A percentile compares a stretch with the other conserved stretches of the same genome.
These are phyloP conservation scores for Fomitopsis palustris DNA, from an alignment of 1,284 basidiomycete genomes.

Conservation along the genomic window DNA sequence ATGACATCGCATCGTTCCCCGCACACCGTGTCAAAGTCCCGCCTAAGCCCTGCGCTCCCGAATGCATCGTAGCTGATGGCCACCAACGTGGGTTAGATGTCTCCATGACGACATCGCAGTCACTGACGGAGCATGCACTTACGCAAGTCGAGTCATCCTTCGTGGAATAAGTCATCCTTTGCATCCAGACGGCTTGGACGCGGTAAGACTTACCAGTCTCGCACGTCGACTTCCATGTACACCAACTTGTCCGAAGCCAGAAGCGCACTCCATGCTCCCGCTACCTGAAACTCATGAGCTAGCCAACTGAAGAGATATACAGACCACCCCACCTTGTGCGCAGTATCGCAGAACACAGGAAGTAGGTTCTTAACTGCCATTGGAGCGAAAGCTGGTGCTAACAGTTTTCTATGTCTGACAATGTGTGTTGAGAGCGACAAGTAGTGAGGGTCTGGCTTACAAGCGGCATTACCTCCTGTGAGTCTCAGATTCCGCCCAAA, in stretches of 20 bases:
- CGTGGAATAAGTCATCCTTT: too few species aligned
- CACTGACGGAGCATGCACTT: too few species aligned
- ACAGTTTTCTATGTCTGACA: constrained; percentile 37
- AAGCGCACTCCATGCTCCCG: constrained; percentile 28
- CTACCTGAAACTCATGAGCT: too few species aligned
- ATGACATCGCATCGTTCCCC: constrained; percentile 30
- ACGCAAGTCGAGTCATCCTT: too few species aligned
- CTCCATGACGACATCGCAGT: constrained; percentile 12
- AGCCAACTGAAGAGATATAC: too few species aligned
- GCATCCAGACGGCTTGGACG: constrained; percentile 22
- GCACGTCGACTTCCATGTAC: too few species aligned
- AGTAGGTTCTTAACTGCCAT: constrained; percentile 34
- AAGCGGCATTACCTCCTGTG: constrained; percentile 32
- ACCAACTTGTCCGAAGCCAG: constrained; percentile 44
- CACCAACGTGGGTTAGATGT: not conserved
- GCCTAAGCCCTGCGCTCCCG: constrained; percentile 4
- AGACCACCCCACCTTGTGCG: constrained; percentile 39
- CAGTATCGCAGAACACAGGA: constrained; percentile 26
- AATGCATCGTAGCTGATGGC: not conserved
- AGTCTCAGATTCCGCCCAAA: constrained; percentile 49
- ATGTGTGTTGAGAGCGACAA: constrained; percentile 29
- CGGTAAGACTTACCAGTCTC: constrained; percentile 45
- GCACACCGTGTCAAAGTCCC: constrained; percentile 31
- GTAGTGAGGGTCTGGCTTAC: not conserved
- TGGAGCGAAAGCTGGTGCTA: constrained; percentile 39